phyloP scores from a whole-genome alignment of 441 rosid genomes.

The Aleurites moluccanus region DNA sequence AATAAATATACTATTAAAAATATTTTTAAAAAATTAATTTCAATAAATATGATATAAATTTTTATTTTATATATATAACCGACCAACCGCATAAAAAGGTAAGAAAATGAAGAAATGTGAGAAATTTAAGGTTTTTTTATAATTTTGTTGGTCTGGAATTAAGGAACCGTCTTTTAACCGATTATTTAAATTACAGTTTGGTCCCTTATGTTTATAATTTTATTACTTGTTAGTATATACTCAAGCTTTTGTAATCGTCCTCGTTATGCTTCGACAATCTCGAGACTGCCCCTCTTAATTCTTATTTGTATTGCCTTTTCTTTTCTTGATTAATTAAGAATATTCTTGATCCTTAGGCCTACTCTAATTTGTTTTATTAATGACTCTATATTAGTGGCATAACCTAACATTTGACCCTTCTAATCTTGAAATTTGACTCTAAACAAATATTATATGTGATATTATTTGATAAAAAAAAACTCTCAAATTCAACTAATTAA shows the following conservation, averaged over 20 bases:
- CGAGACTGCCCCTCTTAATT: conserved; percentile 32
- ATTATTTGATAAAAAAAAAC: too few relatives aligned
- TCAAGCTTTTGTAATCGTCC: conserved; percentile 6
- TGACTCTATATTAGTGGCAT: background rate
- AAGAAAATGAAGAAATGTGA: too few relatives aligned
- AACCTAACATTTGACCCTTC: background rate
- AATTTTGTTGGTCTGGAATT: conserved; percentile 58
- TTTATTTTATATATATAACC: background rate
- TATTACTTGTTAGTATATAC: too few relatives aligned
- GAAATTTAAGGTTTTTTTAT: conserved; percentile 3
- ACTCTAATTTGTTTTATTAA: background rate
- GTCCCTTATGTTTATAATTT: background rate
- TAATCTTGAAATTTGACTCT: background rate
- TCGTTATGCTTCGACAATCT: conserved; percentile 20
- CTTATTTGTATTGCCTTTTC: background rate
- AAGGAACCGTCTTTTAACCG: conserved; percentile 39
- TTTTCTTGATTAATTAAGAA: conserved; percentile 4
- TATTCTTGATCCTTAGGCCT: conserved; percentile 28
- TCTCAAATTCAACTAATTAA: too few relatives aligned
- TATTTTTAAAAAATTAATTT: too few relatives aligned
- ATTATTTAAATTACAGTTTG: conserved; percentile 8
- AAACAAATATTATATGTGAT: background rate
- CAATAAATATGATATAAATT: too few relatives aligned
- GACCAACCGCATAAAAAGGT: background rate
- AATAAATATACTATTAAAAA: too few relatives aligned